A percentile compares a stretch with the other conserved stretches of the same genome.
phyloP scores from a whole-genome alignment of 495 filamentous ascomycete genomes.

The Penicillium desertorum region DNA sequence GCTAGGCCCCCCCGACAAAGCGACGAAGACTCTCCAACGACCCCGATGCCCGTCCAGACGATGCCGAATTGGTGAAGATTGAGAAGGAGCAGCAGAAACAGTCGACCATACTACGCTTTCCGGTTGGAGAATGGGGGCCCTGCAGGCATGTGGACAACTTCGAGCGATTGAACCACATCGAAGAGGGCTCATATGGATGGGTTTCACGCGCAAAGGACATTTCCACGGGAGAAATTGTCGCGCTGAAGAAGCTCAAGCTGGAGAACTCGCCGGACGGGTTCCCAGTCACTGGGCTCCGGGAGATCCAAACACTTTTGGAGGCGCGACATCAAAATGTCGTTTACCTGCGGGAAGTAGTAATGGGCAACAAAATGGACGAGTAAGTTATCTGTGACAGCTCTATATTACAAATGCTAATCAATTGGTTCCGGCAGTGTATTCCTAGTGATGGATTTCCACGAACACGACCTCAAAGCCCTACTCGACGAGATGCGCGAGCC shows the following conservation, averaged over 20 bases:
- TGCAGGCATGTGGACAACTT: slow-evolving; percentile 86
- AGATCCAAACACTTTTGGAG: slow-evolving; percentile 73
- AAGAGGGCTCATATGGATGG: slow-evolving; percentile 94
- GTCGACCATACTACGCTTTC: slow-evolving; percentile 66
- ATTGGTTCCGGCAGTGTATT: slow-evolving; percentile 62
- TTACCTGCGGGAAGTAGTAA: slow-evolving; percentile 78
- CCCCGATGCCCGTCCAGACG: slow-evolving; percentile 29
- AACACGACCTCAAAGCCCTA: slow-evolving; percentile 95
- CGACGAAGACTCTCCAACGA: slow-evolving; percentile 51
- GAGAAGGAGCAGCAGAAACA: slow-evolving; percentile 26
- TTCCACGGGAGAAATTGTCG: slow-evolving; percentile 81
- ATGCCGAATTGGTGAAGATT: slow-evolving; percentile 29
- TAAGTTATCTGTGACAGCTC: slow-evolving; percentile 39
- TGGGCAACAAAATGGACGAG: slow-evolving; percentile 77
- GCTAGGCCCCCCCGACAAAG: slow-evolving; percentile 40
- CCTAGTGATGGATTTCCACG: slow-evolving; percentile 96
- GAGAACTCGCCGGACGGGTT: slow-evolving; percentile 81
- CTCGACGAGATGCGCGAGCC: slow-evolving; percentile 92
- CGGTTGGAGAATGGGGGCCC: slow-evolving; percentile 64
- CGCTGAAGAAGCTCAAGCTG: slow-evolving; percentile 93
- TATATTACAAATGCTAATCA: slow-evolving; percentile 4
- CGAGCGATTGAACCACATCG: slow-evolving; percentile 91
- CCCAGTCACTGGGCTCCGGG: slow-evolving; percentile 86
- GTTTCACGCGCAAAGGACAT: slow-evolving; percentile 83
- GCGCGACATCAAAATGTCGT: slow-evolving; percentile 75